Conservation (phyloP, 2,329 filamentous ascomycete genomes). For the Verticillium nonalfalfae region DNA sequence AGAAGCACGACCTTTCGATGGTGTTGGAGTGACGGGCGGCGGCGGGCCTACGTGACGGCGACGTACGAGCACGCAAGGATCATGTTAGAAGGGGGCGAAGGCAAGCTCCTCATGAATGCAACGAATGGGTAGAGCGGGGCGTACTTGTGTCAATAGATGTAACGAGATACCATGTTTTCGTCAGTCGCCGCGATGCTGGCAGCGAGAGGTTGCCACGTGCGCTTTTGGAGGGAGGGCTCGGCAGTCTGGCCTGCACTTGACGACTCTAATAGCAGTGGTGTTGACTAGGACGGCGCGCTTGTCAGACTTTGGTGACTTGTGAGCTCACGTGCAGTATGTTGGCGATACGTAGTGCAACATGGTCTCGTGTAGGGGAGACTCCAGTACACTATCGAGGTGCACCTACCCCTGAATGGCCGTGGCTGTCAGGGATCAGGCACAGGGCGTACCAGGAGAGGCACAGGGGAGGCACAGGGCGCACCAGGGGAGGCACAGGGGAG, state of each 20-base stretch:
- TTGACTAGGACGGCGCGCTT: too few species aligned
- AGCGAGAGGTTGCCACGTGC: not conserved
- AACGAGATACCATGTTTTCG: slow-evolving; percentile 8
- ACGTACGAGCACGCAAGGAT: not conserved
- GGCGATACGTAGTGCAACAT: too few species aligned
- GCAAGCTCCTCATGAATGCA: not conserved
- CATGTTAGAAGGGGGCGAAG: not conserved
- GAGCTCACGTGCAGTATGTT: too few species aligned
- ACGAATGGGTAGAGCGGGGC: not conserved
- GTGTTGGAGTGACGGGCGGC: not conserved
- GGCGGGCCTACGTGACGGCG: too few species aligned
- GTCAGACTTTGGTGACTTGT: too few species aligned
- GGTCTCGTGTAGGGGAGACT: too few species aligned
- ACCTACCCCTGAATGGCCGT: too few species aligned
- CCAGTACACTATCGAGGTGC: too few species aligned
- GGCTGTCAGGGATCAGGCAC: not conserved
- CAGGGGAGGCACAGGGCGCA: too few species aligned
- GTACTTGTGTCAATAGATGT: slow-evolving; percentile 5
- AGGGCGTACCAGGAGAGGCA: too few species aligned
- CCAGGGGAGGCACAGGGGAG: too few species aligned
- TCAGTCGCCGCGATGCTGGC: not conserved
- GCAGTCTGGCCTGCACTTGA: not conserved
- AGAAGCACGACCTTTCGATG: not conserved
- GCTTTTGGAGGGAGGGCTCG: not conserved
- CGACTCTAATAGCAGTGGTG: not conserved